Base-by-base conservation (phyloP, 169 alveolate species). In the Plasmodium chabaudi region DNA sequence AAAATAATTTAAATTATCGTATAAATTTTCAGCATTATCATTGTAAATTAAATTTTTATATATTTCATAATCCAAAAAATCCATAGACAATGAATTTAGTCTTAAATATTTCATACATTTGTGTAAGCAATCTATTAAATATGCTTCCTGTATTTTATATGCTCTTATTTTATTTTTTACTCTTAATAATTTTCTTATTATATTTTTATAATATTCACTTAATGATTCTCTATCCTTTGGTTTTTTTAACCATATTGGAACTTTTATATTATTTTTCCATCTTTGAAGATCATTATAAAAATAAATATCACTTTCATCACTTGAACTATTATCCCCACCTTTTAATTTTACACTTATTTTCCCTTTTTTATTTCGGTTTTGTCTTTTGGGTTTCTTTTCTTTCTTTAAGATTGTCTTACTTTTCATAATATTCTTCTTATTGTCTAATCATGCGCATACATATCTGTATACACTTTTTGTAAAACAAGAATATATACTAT, bases 131-230 rank as follows among this genome's bases (percentile, higher is more conserved):
- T 82, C 90, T 53, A 82, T 67, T 55, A 82, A 59, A 49, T 82
- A 82, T 56, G 90, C 23, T 67, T 82, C 90, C 23, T 82, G 84
- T 82, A 82, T 67, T 59, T 67, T 55, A 47, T 82, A 82, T 2
- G 90, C 90, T 67, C 90, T 82, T 42, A 82, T 82, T 82, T 82
- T 82, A 70, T 82, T 82, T 57, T 82, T 82, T 1, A 82, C 90
- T 67, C 90, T 68, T 82, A 82, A 55, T 60, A 82, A 67, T 82
- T 82, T 82, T 34, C 59, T 82, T 67, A 82, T 82, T 6, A 82
- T 71, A 67, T 82, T 82, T 82, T 82, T 82, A 46, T 82, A 82
- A 82, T 67, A 82, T 34, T 82, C 90, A 27, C 27, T 57, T 65
- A 67, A 55, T 5, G 90, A 82, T 82, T 67, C 90, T 82, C 21